Conservation (phyloP, 129 eudicot genomes). For the Scalesia atractyloides region DNA sequence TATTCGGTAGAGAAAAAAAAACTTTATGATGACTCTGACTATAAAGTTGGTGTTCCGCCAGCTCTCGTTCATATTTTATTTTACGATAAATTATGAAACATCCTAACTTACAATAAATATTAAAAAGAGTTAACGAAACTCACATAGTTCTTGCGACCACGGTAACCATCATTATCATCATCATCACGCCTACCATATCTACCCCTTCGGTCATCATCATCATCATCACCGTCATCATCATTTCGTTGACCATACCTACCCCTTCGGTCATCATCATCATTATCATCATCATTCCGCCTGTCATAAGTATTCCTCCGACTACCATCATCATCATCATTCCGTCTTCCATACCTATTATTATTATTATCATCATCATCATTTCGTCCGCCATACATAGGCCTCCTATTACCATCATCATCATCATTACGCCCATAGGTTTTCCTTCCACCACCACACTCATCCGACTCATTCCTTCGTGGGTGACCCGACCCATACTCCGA, state of each 20-base stretch:
- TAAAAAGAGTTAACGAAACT: constrained; percentile 24
- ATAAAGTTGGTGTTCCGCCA: too few relatives aligned
- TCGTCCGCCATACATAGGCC: constrained; percentile 26
- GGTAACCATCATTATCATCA: constrained; percentile 35
- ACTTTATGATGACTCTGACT: too few relatives aligned
- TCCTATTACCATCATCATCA: constrained; percentile 17
- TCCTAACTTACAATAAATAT: neutral
- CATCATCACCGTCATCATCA: constrained; percentile 43
- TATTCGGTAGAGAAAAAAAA: too few relatives aligned
- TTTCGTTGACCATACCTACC: constrained; percentile 32
- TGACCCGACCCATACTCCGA: constrained; percentile 59
- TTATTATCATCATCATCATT: constrained; percentile 20
- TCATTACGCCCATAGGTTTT: constrained; percentile 15
- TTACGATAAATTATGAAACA: too few relatives aligned
- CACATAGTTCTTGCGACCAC: constrained; percentile 66
- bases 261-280: constrained; percentile 3
- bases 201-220: constrained; percentile 34
- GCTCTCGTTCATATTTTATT: too few relatives aligned
- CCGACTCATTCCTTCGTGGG: constrained; percentile 30
- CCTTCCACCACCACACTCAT: constrained; percentile 32
- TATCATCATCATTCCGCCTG: constrained; percentile 18
- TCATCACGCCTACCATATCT: constrained; percentile 40
- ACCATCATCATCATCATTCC: constrained; percentile 21
- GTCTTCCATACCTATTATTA: neutral
- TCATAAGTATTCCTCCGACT: constrained; percentile 27